Conservation (phyloP, 169 alveolate species). For the Plasmodium ovale region DNA sequence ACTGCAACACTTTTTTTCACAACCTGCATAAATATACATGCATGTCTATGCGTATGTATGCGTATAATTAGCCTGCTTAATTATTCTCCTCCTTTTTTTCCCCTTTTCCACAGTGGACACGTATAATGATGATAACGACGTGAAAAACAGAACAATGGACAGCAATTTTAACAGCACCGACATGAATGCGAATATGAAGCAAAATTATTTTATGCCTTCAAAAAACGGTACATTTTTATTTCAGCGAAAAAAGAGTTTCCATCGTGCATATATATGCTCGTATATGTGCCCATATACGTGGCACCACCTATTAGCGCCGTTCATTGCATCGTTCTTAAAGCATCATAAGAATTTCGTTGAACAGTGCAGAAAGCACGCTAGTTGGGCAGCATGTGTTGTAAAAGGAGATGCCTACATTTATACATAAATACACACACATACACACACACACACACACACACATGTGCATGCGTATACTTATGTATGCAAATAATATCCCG, state of each 20-base stretch:
- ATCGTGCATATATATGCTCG: background rate
- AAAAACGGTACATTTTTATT: constrained; percentile 44
- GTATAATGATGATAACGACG: constrained; percentile 46
- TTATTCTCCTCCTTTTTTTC: background rate
- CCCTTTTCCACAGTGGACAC: constrained; percentile 36
- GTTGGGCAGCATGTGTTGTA: too few species aligned
- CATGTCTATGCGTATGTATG: background rate
- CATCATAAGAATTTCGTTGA: too few species aligned
- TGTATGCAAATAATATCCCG: background rate
- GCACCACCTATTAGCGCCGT: too few species aligned
- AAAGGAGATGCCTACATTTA: too few species aligned
- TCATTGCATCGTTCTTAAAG: too few species aligned
- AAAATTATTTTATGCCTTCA: constrained; percentile 55
- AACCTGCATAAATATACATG: background rate
- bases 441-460: background rate
- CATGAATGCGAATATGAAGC: constrained; percentile 33
- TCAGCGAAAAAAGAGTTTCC: background rate
- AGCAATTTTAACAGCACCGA: constrained; percentile 22
- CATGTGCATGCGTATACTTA: background rate
- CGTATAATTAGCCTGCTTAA: background rate
- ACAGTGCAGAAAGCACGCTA: too few species aligned
- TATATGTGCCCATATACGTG: background rate
- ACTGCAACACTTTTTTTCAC: too few species aligned
- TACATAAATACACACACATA: background rate
- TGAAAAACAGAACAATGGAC: constrained; percentile 44